Evolutionary conservation across 2,329 filamentous ascomycete genomes (phyloP).

Genomic region (Cercospora sojina): DNA sequence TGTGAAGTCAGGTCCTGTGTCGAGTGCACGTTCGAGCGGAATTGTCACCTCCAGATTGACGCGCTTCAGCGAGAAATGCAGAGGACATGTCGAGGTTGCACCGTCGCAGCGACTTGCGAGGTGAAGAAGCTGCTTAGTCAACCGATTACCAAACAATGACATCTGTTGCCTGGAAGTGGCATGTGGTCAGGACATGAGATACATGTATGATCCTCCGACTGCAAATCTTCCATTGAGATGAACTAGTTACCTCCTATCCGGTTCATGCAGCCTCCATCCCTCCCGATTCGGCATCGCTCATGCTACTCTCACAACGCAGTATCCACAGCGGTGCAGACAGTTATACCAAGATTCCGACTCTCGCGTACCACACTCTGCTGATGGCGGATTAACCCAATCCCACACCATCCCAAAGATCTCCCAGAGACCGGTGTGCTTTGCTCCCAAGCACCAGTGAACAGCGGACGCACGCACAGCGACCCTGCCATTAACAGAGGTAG

Average conservation of each 20-base stretch:
- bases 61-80: not conserved
- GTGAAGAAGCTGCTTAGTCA: not conserved
- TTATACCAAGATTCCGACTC: not conserved
- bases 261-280: not conserved
- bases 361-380: not conserved
- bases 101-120: not conserved
- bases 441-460: not conserved
- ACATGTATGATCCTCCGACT: not conserved
- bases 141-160: conserved; percentile 2
- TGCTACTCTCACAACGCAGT: conserved; percentile 4
- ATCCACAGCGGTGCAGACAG: not conserved
- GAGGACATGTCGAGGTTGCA: not conserved
- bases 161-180: not conserved
- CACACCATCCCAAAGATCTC: not conserved
- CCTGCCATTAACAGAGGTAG: not conserved
- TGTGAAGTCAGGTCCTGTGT: not conserved
- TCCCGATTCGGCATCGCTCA: conserved; percentile 4
- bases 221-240: not conserved
- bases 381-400: not conserved
- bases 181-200: not conserved
- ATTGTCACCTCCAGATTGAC: not conserved
- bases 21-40: not conserved
- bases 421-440: not conserved
- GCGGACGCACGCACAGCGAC: not conserved
- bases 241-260: not conserved